Conservation (phyloP, 2,329 filamentous ascomycete species). For the Calonectria multiphialidica region DNA sequence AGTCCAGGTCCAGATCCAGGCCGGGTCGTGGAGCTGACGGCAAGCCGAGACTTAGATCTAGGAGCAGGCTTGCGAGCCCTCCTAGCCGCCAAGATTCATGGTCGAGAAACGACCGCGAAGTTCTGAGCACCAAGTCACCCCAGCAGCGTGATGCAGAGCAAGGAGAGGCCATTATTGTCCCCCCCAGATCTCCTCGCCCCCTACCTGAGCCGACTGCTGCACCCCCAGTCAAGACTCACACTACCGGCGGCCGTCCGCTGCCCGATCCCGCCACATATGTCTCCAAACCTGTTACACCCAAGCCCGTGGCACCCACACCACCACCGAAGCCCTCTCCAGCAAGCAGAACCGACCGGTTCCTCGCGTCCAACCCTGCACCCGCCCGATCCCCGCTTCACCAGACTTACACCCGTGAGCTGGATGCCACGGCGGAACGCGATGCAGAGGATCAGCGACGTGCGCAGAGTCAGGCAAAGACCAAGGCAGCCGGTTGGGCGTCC, state of each 20-base stretch:
- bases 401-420: slow-evolving; percentile 68
- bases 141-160: slow-evolving; percentile 52
- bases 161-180: slow-evolving; percentile 38
- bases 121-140: slow-evolving; percentile 66
- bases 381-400: slow-evolving; percentile 53
- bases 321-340: slow-evolving; percentile 35
- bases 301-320: slow-evolving; percentile 28
- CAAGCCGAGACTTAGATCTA: slow-evolving; percentile 47
- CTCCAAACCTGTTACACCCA: slow-evolving; percentile 30
- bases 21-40: slow-evolving; percentile 26
- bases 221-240: slow-evolving; percentile 51
- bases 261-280: slow-evolving; percentile 34
- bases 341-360: slow-evolving; percentile 69
- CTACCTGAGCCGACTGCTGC: slow-evolving; percentile 53
- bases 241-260: slow-evolving; percentile 48
- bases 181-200: slow-evolving; percentile 53
- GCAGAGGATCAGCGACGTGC: slow-evolving; percentile 71
- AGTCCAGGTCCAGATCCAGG: slow-evolving; percentile 38
- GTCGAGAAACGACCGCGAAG: slow-evolving; percentile 73
- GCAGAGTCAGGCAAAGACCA: slow-evolving; percentile 70
- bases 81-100: slow-evolving; percentile 71
- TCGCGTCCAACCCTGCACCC: slow-evolving; percentile 67
- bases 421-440: slow-evolving; percentile 70
- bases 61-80: slow-evolving; percentile 53
- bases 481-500: slow-evolving; percentile 72